Evolutionary conservation across 2,329 filamentous ascomycete genomes (phyloP).

Genomic region (Phialocephala sp.): DNA sequence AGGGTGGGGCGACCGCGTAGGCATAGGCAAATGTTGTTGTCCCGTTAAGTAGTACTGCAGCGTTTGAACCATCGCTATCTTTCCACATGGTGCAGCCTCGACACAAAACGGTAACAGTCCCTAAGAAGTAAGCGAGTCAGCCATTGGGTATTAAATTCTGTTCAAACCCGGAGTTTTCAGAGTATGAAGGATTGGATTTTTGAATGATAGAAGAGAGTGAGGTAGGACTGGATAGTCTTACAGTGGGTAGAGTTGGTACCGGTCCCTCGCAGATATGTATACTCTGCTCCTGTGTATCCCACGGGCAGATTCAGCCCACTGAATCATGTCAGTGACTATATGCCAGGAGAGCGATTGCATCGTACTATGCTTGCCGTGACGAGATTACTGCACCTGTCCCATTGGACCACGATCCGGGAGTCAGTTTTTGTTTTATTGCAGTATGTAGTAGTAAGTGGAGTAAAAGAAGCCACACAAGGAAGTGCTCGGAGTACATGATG

Average conservation of each 20-base stretch:
- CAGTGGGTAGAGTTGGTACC: slow-evolving; percentile 22
- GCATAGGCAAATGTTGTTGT: slow-evolving; percentile 20
- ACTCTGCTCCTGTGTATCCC: slow-evolving; percentile 22
- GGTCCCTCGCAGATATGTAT: slow-evolving; percentile 24
- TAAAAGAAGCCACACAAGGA: too few relatives aligned
- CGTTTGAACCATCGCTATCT: slow-evolving; percentile 11
- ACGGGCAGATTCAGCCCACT: slow-evolving; percentile 22
- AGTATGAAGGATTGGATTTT: not conserved
- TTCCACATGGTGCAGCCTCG: slow-evolving; percentile 22
- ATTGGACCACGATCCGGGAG: slow-evolving; percentile 20
- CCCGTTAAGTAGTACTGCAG: slow-evolving; percentile 12
- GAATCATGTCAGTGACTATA: slow-evolving; percentile 7
- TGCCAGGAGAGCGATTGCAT: not conserved
- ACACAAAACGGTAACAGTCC: slow-evolving; percentile 22
- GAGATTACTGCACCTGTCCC: slow-evolving; percentile 22
- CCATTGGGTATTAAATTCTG: not conserved
- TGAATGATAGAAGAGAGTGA: not conserved
- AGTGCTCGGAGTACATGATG: too few relatives aligned
- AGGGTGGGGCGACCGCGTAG: slow-evolving; percentile 7
- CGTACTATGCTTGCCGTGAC: slow-evolving; percentile 28
- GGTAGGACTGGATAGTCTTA: not conserved
- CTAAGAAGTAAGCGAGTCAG: not conserved
- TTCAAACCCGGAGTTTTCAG: not conserved
- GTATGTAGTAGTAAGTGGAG: too few relatives aligned
- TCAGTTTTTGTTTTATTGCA: not conserved